A percentile compares a stretch with the other conserved stretches of the same genome.
Conservation (phyloP, 768 basidiomycete genomes). For the Boletus subcaerulescens region DNA sequence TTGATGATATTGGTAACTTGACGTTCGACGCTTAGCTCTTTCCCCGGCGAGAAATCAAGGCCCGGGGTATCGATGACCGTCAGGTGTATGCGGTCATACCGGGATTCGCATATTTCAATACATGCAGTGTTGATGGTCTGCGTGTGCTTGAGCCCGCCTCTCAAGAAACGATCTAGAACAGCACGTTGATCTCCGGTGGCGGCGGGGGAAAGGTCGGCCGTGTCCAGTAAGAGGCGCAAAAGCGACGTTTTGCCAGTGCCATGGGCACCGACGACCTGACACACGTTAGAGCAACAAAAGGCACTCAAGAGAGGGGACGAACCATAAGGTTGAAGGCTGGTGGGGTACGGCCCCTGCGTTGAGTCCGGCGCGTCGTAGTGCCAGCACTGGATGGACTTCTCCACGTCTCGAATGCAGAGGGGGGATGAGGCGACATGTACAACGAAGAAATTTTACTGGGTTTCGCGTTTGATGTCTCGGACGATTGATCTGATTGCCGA, state of each 20-base stretch:
- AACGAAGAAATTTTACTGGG: conserved; percentile 61
- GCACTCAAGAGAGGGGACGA: conserved; percentile 10
- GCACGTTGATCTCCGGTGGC: conserved; percentile 74
- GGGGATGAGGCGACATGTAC: conserved; percentile 60
- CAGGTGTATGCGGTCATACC: conserved; percentile 73
- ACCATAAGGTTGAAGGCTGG: conserved; percentile 90
- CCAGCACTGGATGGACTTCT: conserved; percentile 38
- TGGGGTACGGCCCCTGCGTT: conserved; percentile 61
- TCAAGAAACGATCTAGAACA: conserved; percentile 63
- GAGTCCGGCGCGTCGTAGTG: conserved; percentile 49
- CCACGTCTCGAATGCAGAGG: conserved; percentile 61
- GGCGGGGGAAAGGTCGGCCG: conserved; percentile 75
- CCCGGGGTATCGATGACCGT: conserved; percentile 87
- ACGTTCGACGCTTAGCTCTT: conserved; percentile 74
- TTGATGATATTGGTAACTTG: conserved; percentile 73
- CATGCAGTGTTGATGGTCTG: conserved; percentile 63
- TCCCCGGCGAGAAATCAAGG: conserved; percentile 68
- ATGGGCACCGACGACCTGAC: conserved; percentile 73
- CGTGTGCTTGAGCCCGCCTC: conserved; percentile 58
- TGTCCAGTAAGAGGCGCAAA: conserved; percentile 75
- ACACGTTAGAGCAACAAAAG: conserved; percentile 1
- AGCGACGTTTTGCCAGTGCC: conserved; percentile 86
- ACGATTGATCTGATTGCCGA: conserved; percentile 45
- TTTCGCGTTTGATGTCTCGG: conserved; percentile 26
- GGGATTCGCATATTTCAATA: conserved; percentile 81